Evolutionary conservation across 2,329 filamentous ascomycete species (phyloP).

Genomic region (Diplodia scrobiculata): DNA sequence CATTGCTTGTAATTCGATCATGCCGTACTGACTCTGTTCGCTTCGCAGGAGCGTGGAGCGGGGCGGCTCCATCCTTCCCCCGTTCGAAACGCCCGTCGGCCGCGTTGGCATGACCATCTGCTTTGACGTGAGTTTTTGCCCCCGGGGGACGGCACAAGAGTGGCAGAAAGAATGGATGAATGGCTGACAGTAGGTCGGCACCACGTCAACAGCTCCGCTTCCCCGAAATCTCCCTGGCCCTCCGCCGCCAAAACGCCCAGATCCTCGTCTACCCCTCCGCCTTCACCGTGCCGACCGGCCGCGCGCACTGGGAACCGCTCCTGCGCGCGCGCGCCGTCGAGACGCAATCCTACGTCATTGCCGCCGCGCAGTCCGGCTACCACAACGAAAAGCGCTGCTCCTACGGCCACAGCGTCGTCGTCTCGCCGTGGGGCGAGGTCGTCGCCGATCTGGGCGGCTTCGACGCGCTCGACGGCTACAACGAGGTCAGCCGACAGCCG

Average conservation of each 20-base stretch:
- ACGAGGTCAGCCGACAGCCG: slow-evolving; percentile 36
- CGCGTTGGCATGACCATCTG: slow-evolving; percentile 80
- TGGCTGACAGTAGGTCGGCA: background rate
- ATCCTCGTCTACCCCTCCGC: slow-evolving; percentile 85
- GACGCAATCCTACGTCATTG: slow-evolving; percentile 83
- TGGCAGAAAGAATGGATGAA: background rate
- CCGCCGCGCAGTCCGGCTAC: slow-evolving; percentile 73
- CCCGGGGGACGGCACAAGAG: too few relatives aligned
- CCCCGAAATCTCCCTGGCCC: slow-evolving; percentile 69
- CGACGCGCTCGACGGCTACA: slow-evolving; percentile 44
- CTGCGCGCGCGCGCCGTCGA: slow-evolving; percentile 82
- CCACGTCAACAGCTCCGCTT: slow-evolving; percentile 63
- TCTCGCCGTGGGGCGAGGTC: slow-evolving; percentile 84
- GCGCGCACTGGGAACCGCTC: slow-evolving; percentile 81
- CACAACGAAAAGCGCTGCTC: slow-evolving; percentile 76
- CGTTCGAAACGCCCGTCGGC: slow-evolving; percentile 73
- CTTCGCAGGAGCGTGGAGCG: slow-evolving; percentile 61
- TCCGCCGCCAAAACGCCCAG: slow-evolving; percentile 69
- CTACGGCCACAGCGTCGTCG: slow-evolving; percentile 82
- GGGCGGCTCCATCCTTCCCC: slow-evolving; percentile 64
- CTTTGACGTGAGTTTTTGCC: slow-evolving; percentile 65
- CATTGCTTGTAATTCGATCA: background rate
- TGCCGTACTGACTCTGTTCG: background rate
- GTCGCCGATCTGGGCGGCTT: slow-evolving; percentile 64
- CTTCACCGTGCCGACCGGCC: slow-evolving; percentile 83